Conservation (phyloP, 768 basidiomycete genomes). For the Ramaria sp. region DNA sequence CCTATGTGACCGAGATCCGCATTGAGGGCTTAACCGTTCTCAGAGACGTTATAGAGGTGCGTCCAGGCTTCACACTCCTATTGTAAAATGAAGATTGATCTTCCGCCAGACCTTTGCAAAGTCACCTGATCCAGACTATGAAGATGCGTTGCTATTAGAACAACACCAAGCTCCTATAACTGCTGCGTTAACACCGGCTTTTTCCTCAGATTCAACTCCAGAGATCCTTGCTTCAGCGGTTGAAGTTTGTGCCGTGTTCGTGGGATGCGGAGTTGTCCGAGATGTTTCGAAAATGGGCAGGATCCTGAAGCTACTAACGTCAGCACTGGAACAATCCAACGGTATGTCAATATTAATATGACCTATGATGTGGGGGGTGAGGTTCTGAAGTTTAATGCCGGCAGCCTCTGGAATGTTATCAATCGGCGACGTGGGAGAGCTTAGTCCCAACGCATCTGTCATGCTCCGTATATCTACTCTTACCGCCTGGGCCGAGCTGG, state of each 20-base stretch:
- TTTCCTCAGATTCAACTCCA: constrained; percentile 89
- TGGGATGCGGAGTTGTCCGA: constrained; percentile 90
- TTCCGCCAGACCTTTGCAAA: constrained; percentile 66
- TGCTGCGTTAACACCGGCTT: constrained; percentile 92
- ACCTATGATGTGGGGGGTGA: not conserved
- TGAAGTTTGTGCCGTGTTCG: constrained; percentile 88
- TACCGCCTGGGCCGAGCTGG: constrained; percentile 91
- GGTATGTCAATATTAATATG: constrained; percentile 31
- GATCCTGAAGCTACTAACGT: constrained; percentile 80
- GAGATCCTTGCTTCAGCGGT: constrained; percentile 91
- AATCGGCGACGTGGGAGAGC: constrained; percentile 74
- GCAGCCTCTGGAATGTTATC: constrained; percentile 81
- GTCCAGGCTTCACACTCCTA: constrained; percentile 8
- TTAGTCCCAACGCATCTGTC: constrained; percentile 89
- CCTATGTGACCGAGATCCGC: constrained; percentile 92
- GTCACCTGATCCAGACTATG: constrained; percentile 87
- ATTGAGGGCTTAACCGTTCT: constrained; percentile 84
- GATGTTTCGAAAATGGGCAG: constrained; percentile 88
- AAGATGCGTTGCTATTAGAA: constrained; percentile 80
- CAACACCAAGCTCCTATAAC: constrained; percentile 98
- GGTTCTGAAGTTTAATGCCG: constrained; percentile 4
- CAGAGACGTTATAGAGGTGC: constrained; percentile 84
- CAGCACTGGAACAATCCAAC: constrained; percentile 82
- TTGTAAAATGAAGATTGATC: constrained; percentile 2
- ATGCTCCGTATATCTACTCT: constrained; percentile 90